A percentile compares a stretch with the other conserved stretches of the same genome.
Evolutionary conservation across 805 yeast species (phyloP).

Genomic region (Pichia eremophila): DNA sequence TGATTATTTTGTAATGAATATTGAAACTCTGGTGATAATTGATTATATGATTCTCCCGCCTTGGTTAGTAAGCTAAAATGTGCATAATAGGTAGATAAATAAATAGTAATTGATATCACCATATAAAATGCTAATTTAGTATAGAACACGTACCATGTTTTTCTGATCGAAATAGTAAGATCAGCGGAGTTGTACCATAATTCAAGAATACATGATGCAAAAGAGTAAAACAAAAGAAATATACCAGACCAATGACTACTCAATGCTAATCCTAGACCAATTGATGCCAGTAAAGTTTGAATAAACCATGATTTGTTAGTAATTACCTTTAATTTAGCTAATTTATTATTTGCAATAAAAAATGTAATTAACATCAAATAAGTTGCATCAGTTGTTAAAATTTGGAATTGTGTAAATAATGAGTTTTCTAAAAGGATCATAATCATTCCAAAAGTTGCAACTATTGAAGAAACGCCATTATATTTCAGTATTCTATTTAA

Average conservation of each 20-base stretch:
- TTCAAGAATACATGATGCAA: slow-evolving; percentile 24
- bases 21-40: slow-evolving; percentile 62
- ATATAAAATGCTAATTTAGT: slow-evolving; percentile 35
- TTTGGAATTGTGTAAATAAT: slow-evolving; percentile 50
- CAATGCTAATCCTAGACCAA: slow-evolving; percentile 43
- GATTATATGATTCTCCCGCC: slow-evolving; percentile 51
- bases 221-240: slow-evolving; percentile 29
- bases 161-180: slow-evolving; percentile 33
- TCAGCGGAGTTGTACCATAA: slow-evolving; percentile 71
- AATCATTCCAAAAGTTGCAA: slow-evolving; percentile 42
- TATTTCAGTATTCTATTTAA: slow-evolving; percentile 47
- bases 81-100: slow-evolving; percentile 44
- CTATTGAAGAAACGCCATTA: slow-evolving; percentile 41
- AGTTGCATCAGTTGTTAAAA: slow-evolving; percentile 37
- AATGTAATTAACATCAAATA: slow-evolving; percentile 37
- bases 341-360: slow-evolving; percentile 27
- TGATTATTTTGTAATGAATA: slow-evolving; percentile 40
- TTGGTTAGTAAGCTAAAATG: slow-evolving; percentile 43
- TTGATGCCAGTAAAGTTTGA: slow-evolving; percentile 38
- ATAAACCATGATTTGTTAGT: slow-evolving; percentile 45
- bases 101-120: slow-evolving; percentile 48
- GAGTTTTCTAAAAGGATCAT: slow-evolving; percentile 58
- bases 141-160: slow-evolving; percentile 31
- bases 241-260: slow-evolving; percentile 69
- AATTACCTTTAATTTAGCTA: slow-evolving; percentile 26